phyloP scores from a whole-genome alignment of 441 rosid species.

The Euphorbia corollata region DNA sequence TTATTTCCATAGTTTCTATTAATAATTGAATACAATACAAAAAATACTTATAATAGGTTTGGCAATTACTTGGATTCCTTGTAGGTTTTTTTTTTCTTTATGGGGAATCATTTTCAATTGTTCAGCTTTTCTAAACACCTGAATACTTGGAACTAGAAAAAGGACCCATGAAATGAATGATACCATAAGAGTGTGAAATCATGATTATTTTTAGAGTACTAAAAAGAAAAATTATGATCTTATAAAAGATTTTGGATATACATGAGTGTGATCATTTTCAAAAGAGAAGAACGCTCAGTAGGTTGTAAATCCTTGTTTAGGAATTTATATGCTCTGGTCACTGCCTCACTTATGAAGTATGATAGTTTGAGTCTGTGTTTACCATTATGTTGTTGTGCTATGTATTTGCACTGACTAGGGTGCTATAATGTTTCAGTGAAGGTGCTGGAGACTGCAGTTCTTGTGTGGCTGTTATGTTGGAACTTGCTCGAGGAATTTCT shows the following conservation, averaged over 20 bases:
- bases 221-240: neutral
- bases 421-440: slow-evolving; percentile 43
- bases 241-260: neutral
- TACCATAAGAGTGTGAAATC: neutral
- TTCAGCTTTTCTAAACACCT: neutral
- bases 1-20: neutral
- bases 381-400: neutral
- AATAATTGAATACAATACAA: neutral
- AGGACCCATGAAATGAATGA: neutral
- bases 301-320: neutral
- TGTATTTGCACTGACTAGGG: slow-evolving; percentile 12
- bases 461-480: slow-evolving; percentile 92
- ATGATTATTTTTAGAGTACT: neutral
- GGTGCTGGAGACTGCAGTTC: slow-evolving; percentile 99
- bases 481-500: slow-evolving; percentile 85
- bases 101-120: neutral
- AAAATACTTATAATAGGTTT: neutral
- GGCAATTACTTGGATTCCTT: neutral
- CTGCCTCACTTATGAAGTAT: neutral
- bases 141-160: neutral
- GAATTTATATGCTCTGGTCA: neutral
- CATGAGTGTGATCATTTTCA: neutral
- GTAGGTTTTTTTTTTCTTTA: neutral
- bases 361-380: slow-evolving; percentile 1
- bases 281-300: neutral